Evolutionary conservation across 495 filamentous ascomycete genomes (phyloP).

Genomic region (Geopyxis carbonaria): DNA sequence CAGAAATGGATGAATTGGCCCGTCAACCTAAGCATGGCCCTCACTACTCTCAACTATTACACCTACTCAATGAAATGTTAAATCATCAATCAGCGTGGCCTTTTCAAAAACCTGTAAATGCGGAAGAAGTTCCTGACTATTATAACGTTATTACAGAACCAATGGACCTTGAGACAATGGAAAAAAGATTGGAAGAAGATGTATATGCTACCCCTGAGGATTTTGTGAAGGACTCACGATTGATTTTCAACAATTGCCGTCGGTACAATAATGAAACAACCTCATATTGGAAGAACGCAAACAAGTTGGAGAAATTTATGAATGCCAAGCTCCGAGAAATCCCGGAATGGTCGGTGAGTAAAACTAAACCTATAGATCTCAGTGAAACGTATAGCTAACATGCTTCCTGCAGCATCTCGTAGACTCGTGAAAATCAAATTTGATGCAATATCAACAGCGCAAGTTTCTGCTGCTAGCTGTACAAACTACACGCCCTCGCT

Average conservation of each 20-base stretch:
- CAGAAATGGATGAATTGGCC: slow-evolving; percentile 92
- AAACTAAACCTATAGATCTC: background rate
- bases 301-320: slow-evolving; percentile 94
- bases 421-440: too few relatives aligned
- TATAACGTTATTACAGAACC: slow-evolving; percentile 97
- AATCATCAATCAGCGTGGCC: slow-evolving; percentile 87
- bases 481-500: too few relatives aligned
- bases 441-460: too few relatives aligned
- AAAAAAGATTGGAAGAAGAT: slow-evolving; percentile 85
- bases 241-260: slow-evolving; percentile 90
- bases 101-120: slow-evolving; percentile 83
- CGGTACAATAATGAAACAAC: slow-evolving; percentile 93
- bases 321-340: slow-evolving; percentile 82
- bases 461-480: too few relatives aligned
- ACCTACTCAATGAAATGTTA: slow-evolving; percentile 87
- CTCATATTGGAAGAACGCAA: slow-evolving; percentile 86
- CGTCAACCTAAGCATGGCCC: slow-evolving; percentile 94
- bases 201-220: slow-evolving; percentile 82
- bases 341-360: slow-evolving; percentile 81
- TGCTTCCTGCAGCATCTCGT: too few relatives aligned
- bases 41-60: slow-evolving; percentile 82
- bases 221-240: slow-evolving; percentile 75
- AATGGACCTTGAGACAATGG: slow-evolving; percentile 95
- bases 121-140: slow-evolving; percentile 90
- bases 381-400: background rate